Percentiles rank a stretch among this genome's conserved stretches.
phyloP scores from a whole-genome alignment of 2,329 filamentous ascomycete species.

The Sarocladium brachiariae region DNA sequence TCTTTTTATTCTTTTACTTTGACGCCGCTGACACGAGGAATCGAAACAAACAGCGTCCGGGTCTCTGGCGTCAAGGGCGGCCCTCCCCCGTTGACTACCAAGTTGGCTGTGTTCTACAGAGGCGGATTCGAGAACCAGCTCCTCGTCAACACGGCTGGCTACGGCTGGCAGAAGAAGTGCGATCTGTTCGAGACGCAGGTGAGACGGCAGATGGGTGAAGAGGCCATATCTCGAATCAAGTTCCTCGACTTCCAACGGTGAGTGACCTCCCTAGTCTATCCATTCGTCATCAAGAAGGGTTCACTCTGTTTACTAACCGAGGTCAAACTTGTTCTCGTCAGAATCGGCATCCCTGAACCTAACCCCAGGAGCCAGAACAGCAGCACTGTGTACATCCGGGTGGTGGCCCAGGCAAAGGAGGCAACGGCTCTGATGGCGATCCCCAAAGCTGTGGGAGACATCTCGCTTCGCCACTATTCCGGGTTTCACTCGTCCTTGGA shows the following conservation, averaged over 20 bases:
- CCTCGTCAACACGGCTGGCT: slow-evolving; percentile 38
- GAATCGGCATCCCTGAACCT: slow-evolving; percentile 15
- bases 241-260: too few species aligned
- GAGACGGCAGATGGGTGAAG: slow-evolving; percentile 13
- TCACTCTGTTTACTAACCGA: too few species aligned
- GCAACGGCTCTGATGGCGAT: slow-evolving; percentile 21
- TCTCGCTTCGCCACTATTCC: slow-evolving; percentile 36
- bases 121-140: slow-evolving; percentile 41
- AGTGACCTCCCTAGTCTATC: too few species aligned
- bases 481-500: slow-evolving; percentile 34
- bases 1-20: too few species aligned
- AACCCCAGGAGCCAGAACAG: slow-evolving; percentile 33
- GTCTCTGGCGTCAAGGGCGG: slow-evolving; percentile 36
- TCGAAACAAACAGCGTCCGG: slow-evolving; percentile 29
- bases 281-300: too few species aligned
- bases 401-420: slow-evolving; percentile 33
- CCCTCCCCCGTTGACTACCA: slow-evolving; percentile 41
- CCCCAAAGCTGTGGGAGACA: slow-evolving; percentile 20
- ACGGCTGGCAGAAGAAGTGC: slow-evolving; percentile 41
- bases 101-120: slow-evolving; percentile 41
- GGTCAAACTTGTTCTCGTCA: too few species aligned
- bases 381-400: slow-evolving; percentile 37
- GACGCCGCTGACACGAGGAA: too few species aligned
- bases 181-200: slow-evolving; percentile 41
- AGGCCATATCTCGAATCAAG: too few species aligned